Base-by-base conservation (phyloP, 2,329 filamentous ascomycete species). In the Curvularia sp. region DNA sequence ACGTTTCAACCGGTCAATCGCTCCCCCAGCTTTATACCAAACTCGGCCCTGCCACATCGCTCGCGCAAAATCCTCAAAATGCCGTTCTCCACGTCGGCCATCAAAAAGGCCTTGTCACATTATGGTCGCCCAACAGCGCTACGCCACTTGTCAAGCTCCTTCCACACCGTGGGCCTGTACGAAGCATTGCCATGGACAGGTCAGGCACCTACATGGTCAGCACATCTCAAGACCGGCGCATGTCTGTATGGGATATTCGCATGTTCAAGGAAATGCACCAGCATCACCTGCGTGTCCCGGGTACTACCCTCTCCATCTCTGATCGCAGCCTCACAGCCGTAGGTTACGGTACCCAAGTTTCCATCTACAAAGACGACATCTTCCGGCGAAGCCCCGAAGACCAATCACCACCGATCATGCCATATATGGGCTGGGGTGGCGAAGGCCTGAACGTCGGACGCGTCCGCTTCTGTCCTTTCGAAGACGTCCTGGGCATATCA, bases 131-230 rank as follows among this genome's bases (percentile, higher is more conserved):
- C 2, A 99, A 97, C 78, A 90, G 88, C 26, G 86, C 88, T 55
- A 90, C 92, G 0, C 90, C 95, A 0, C 84, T 97, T 7, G 94
- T 97, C 49, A 98, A 97, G 78, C 85, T 98, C 38, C 85, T 97
- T 38, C 91, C 92, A 13, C 94, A 99, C 78, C 86, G 87, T 57
- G 95, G 95, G 5, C 95, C 95, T 0, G 93, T 99, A 3, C 88
- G 93, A 55, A 89, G 91, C 10, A 76, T 97, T 49, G 91, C 92
- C 1, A 84, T 98, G 42, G 94, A 99, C 74, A 86, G 93, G 59
- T 91, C 94, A 75, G 95, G 95, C 22, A 87, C 90, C 57, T 99
- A 97, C 80, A 97, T 98, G 94, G 92, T 97, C 10, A 92, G 93
- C 3, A 89, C 92, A 0, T 94, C 93, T 1, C 92, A 96, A 74